Percentiles rank a stretch among this genome's conserved stretches.
Conservation (phyloP, 352 stramenopile genomes). For the Phytophthora megakarya region DNA sequence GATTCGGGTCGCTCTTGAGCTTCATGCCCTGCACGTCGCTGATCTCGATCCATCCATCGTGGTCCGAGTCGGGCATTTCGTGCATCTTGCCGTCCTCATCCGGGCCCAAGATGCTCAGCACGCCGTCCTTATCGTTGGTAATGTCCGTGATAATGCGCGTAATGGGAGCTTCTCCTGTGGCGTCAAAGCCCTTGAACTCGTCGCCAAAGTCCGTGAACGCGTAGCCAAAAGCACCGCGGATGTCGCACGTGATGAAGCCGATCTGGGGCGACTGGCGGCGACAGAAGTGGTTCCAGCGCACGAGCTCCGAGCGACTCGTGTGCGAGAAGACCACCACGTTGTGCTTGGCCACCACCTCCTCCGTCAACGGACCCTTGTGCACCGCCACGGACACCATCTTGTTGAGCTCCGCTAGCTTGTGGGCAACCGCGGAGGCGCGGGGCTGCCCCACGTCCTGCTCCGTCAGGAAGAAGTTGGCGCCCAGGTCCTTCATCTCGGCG, state of each 20-base stretch:
- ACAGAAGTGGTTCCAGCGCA: slow-evolving; percentile 92
- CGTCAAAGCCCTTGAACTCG: slow-evolving; percentile 77
- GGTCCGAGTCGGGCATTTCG: slow-evolving; percentile 85
- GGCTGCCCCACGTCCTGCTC: slow-evolving; percentile 80
- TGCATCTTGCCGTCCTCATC: slow-evolving; percentile 90
- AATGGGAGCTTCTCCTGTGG: slow-evolving; percentile 81
- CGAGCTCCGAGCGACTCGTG: slow-evolving; percentile 70
- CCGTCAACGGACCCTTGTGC: slow-evolving; percentile 67
- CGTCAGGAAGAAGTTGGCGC: slow-evolving; percentile 93
- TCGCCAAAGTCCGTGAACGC: slow-evolving; percentile 86
- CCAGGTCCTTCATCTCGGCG: slow-evolving; percentile 86
- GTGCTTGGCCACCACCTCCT: slow-evolving; percentile 69
- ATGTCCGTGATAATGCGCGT: slow-evolving; percentile 89
- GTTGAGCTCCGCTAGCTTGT: slow-evolving; percentile 92
- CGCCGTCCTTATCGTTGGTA: slow-evolving; percentile 79
- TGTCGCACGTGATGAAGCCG: slow-evolving; percentile 83
- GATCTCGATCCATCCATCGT: slow-evolving; percentile 87
- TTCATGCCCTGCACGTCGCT: slow-evolving; percentile 84
- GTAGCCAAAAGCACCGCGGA: slow-evolving; percentile 76
- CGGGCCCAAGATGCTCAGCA: slow-evolving; percentile 74
- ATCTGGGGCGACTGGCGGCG: slow-evolving; percentile 74
- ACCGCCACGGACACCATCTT: slow-evolving; percentile 88
- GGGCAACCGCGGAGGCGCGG: slow-evolving; percentile 58
- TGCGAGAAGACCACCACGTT: slow-evolving; percentile 91
- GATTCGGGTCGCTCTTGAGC: slow-evolving; percentile 55